Evolutionary conservation across 768 basidiomycete genomes (phyloP).

Genomic region (Tricholoma saponaceum): DNA sequence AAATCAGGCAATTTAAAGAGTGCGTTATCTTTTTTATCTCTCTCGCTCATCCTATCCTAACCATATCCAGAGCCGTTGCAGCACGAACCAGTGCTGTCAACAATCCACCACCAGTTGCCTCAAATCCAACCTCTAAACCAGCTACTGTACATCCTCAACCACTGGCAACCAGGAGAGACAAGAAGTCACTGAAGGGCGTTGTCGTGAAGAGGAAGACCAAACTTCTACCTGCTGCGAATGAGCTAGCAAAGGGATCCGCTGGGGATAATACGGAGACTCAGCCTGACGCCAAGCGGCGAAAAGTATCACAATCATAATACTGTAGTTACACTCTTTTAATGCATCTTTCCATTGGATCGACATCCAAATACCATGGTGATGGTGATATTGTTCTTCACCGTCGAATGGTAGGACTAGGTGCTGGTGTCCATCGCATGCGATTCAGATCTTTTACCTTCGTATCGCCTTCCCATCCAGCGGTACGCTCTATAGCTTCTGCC

Average conservation of each 20-base stretch:
- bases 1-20: constrained; percentile 78
- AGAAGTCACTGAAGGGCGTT: constrained; percentile 72
- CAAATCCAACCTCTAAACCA: constrained; percentile 30
- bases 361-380: neutral
- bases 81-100: constrained; percentile 54
- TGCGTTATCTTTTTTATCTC: constrained; percentile 26
- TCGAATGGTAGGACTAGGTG: constrained; percentile 37
- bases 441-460: constrained; percentile 51
- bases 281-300: constrained; percentile 58
- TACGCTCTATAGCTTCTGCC: constrained; percentile 62
- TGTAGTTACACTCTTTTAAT: constrained; percentile 1
- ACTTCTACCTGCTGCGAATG: constrained; percentile 16
- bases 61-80: constrained; percentile 50
- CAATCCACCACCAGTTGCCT: constrained; percentile 38
- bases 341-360: neutral
- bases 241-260: constrained; percentile 12
- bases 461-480: constrained; percentile 51
- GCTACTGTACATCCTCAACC: constrained; percentile 17
- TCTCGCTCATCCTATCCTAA: constrained; percentile 3
- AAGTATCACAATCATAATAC: constrained; percentile 29
- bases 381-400: neutral
- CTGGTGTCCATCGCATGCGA: constrained; percentile 76
- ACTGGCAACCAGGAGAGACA: constrained; percentile 56
- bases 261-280: constrained; percentile 22
- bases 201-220: constrained; percentile 76